phyloP scores from a whole-genome alignment of 2,329 filamentous ascomycete species.

The Beauveria asiatica region DNA sequence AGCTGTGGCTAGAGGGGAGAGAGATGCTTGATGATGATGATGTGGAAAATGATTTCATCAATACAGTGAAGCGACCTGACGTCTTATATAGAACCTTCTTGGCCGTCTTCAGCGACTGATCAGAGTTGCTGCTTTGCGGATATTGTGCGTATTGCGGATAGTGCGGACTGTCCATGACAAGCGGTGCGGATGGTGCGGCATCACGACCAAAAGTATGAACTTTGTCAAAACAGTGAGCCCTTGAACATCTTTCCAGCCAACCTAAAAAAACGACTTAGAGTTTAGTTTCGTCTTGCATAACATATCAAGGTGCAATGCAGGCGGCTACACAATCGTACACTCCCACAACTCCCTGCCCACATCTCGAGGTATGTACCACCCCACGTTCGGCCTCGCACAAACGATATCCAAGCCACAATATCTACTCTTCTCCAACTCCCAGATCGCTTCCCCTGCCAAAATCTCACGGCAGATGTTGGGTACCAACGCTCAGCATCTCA shows the following conservation, averaged over 20 bases:
- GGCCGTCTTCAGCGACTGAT: not conserved
- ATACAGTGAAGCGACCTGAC: not conserved
- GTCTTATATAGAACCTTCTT: not conserved
- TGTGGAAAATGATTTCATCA: not conserved
- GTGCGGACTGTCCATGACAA: not conserved
- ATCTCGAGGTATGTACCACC: too few relatives aligned
- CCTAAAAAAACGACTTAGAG: too few relatives aligned
- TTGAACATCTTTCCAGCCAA: too few relatives aligned
- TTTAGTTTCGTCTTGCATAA: too few relatives aligned
- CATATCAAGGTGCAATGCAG: too few relatives aligned
- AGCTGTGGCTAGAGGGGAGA: not conserved
- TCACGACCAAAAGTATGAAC: too few relatives aligned
- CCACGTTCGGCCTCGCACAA: too few relatives aligned
- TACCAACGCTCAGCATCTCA: not conserved
- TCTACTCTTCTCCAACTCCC: not conserved
- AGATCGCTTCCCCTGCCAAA: not conserved
- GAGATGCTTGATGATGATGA: not conserved
- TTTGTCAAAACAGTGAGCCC: too few relatives aligned
- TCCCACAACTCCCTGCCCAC: too few relatives aligned
- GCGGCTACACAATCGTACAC: too few relatives aligned
- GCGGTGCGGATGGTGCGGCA: not conserved
- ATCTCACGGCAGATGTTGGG: not conserved
- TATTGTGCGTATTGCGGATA: constrained; percentile 8
- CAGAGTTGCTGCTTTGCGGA: not conserved
- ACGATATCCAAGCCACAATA: not conserved